These are phyloP conservation scores for Lizanozyma gosingica DNA, from an alignment of 1,139 yeast genomes.

Conservation along the genomic window DNA sequence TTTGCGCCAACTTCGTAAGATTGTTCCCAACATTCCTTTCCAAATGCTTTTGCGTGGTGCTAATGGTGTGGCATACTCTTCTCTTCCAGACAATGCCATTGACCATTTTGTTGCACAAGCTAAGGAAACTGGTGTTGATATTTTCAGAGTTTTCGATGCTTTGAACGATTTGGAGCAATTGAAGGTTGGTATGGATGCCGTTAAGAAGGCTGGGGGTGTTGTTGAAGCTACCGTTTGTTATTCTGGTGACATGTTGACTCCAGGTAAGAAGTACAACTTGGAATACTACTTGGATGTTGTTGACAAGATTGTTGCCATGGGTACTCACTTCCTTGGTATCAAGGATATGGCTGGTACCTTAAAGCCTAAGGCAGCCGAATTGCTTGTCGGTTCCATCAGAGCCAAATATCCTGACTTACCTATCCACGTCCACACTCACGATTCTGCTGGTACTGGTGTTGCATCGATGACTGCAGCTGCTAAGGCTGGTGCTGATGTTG, in stretches of 20 bases:
- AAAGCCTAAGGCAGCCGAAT: constrained; percentile 87
- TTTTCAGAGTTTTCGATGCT: constrained; percentile 96
- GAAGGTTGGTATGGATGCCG: constrained; percentile 97
- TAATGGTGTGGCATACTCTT: constrained; percentile 96
- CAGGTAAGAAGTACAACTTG: constrained; percentile 91
- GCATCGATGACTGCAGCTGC: constrained; percentile 95
- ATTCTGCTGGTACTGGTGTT: constrained; percentile 97
- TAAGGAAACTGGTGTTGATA: constrained; percentile 91
- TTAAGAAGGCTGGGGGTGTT: constrained; percentile 96
- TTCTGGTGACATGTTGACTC: constrained; percentile 96
- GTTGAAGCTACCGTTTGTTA: constrained; percentile 97
- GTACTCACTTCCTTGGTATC: constrained; percentile 94
- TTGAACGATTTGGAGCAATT: constrained; percentile 93
- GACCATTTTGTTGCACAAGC: constrained; percentile 95
- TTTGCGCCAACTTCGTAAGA: constrained; percentile 73
- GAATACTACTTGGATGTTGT: constrained; percentile 79
- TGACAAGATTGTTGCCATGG: constrained; percentile 81
- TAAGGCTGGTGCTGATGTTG: constrained; percentile 94
- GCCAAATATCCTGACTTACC: constrained; percentile 86
- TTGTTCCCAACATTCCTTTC: constrained; percentile 97
- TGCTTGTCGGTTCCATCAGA: constrained; percentile 74
- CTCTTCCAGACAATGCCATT: constrained; percentile 96
- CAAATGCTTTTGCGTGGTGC: constrained; percentile 99
- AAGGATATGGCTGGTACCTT: constrained; percentile 99
- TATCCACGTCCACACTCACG: constrained; percentile 97